Percentiles rank a stretch among this genome's conserved stretches.
phyloP scores from a whole-genome alignment of 2,329 filamentous ascomycete genomes.

The Botrytis cinerea region DNA sequence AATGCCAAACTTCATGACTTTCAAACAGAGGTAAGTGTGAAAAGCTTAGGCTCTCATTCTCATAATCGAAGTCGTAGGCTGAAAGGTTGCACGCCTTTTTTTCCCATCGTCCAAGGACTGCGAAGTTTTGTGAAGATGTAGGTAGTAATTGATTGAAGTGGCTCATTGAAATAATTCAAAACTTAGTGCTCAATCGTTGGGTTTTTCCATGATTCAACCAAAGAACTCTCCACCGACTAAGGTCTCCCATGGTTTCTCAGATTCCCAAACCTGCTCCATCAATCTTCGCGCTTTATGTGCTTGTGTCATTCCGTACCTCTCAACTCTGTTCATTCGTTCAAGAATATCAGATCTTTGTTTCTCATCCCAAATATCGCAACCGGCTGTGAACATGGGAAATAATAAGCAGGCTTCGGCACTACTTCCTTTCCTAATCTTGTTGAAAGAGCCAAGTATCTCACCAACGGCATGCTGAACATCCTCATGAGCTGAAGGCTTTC shows the following conservation, averaged over 20 bases:
- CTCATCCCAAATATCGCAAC: slow-evolving; percentile 66
- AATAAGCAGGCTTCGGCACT: slow-evolving; percentile 74
- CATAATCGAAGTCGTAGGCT: not conserved
- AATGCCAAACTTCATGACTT: not conserved
- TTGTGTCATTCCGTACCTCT: slow-evolving; percentile 76
- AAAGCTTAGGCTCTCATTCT: too few species aligned
- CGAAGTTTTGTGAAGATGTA: not conserved
- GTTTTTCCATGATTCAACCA: slow-evolving; percentile 29
- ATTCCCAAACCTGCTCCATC: slow-evolving; percentile 70
- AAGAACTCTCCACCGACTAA: slow-evolving; percentile 48
- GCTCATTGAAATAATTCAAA: not conserved
- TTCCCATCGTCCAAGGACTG: too few species aligned
- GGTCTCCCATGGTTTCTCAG: slow-evolving; percentile 68
- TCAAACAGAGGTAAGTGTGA: too few species aligned
- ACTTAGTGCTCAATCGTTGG: not conserved
- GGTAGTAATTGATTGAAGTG: too few species aligned
- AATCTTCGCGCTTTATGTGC: slow-evolving; percentile 62
- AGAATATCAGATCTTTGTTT: slow-evolving; percentile 61
- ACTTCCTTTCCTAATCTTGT: slow-evolving; percentile 63
- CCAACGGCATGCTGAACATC: slow-evolving; percentile 64
- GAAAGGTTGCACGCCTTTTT: not conserved
- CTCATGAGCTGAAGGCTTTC: slow-evolving; percentile 56
- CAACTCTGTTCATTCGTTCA: slow-evolving; percentile 65
- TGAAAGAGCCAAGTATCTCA: slow-evolving; percentile 63
- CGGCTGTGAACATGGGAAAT: slow-evolving; percentile 82